Base-by-base conservation (phyloP, 352 stramenopile genomes). In the Phytophthora pini region DNA sequence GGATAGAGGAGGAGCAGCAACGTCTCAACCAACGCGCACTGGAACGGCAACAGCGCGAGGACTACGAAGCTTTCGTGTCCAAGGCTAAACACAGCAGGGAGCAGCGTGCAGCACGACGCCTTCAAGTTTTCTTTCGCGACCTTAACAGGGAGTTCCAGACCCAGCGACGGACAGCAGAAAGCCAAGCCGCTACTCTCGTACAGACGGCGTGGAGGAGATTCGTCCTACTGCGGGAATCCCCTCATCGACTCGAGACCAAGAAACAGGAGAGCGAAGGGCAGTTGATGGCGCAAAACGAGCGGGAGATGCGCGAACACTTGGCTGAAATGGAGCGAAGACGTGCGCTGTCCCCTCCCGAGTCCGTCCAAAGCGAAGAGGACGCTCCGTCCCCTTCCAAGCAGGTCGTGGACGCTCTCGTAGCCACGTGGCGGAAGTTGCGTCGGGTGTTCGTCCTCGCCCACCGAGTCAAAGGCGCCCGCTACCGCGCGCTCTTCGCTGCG, bases 1-100 rank as follows among this genome's bases (percentile, higher is more conserved):
- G 82, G 13, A 92, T 94, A 26, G 72, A 87, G 13, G 70, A 87
- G 0, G 84, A 94, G 55, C 89, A 92, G 49, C 47, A 72, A 11
- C 72, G 83, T 5, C 59, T 92, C 0, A 61, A 80, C 22, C 67
- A 79, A 17, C 53, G 70, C 0, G 65, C 78, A 5, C 39, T 74
- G 31, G 79, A 87, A 4, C 81, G 62, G 24, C 62, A 72, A 38
- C 55, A 66, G 43, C 68, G 47, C 2, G 68, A 76, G 32, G 41
- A 60, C 29, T 62, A 65, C 38, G 62, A 69, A 9, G 51, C 56
- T 20, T 24, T 59, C n/a, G 24, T 63, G 3, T 49, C 53, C 1
- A 55, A 63, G 46, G 10, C 60, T n/a, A 15, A 11, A 12, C 56
- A 72, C 31, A 74, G 36, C 44, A 56, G 59, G 24, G 71, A 56